A percentile compares a stretch with the other conserved stretches of the same genome.
These are phyloP conservation scores for Mycena leptocephala DNA, from an alignment of 768 basidiomycete genomes.

Conservation along the genomic window DNA sequence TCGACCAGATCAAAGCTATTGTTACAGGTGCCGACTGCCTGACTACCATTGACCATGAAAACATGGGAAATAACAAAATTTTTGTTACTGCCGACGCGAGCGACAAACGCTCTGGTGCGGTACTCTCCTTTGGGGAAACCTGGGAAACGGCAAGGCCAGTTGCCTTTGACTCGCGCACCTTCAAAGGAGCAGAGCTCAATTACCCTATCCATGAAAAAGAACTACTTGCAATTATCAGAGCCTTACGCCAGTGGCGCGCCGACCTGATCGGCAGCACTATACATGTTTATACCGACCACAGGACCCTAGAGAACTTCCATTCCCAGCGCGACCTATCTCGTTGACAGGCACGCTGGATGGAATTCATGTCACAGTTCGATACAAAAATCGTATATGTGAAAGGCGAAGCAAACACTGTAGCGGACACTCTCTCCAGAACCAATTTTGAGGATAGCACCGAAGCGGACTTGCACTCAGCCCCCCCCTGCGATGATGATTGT, in stretches of 20 bases:
- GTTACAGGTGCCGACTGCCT: conserved; percentile 42
- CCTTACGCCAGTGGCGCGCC: conserved; percentile 37
- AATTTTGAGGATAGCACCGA: background rate
- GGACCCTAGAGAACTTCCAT: conserved; percentile 47
- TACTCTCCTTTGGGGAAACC: conserved; percentile 43
- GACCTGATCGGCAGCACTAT: conserved; percentile 31
- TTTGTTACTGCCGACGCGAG: conserved; percentile 50
- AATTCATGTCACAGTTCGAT: conserved; percentile 50
- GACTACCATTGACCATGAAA: conserved; percentile 48
- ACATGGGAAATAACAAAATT: conserved; percentile 47
- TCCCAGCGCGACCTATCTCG: conserved; percentile 45
- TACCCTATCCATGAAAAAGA: conserved; percentile 42
- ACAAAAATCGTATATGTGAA: conserved; percentile 46
- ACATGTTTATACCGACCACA: conserved; percentile 51
- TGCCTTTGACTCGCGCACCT: conserved; percentile 42
- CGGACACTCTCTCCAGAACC: conserved; percentile 49
- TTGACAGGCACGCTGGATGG: conserved; percentile 46
- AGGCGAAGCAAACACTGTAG: conserved; percentile 46
- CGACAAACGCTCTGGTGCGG: conserved; percentile 43
- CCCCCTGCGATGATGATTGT: background rate
- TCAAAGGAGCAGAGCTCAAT: conserved; percentile 41
- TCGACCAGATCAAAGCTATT: conserved; percentile 45
- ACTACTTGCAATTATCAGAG: conserved; percentile 47
- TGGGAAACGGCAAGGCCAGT: conserved; percentile 49
- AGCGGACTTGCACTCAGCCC: background rate